phyloP scores from a whole-genome alignment of 1,139 yeast species.

The Nematodospora anomalae region DNA sequence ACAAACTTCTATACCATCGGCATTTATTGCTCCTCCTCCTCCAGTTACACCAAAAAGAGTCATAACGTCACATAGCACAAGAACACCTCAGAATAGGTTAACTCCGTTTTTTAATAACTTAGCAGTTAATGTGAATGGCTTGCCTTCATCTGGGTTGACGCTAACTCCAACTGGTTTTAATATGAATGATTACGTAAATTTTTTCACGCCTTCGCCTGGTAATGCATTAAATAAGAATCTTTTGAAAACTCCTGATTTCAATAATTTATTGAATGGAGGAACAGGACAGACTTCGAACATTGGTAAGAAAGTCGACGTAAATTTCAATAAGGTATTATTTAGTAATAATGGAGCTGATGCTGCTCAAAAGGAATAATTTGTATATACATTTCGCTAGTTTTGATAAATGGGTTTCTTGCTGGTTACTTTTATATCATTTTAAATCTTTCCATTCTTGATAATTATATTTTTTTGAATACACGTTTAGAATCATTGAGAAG shows the following conservation, averaged over 20 bases:
- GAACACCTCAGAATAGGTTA: slow-evolving; percentile 46
- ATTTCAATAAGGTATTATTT: slow-evolving; percentile 41
- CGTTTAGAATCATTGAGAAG: too few relatives aligned
- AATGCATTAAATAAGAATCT: slow-evolving; percentile 33
- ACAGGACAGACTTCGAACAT: slow-evolving; percentile 13
- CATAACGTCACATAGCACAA: slow-evolving; percentile 19
- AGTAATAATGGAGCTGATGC: slow-evolving; percentile 11
- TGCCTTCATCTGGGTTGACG: slow-evolving; percentile 47
- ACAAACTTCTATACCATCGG: slow-evolving; percentile 10
- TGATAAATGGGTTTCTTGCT: too few relatives aligned
- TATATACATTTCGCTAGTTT: too few relatives aligned
- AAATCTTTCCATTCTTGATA: not conserved
- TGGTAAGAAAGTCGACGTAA: slow-evolving; percentile 36
- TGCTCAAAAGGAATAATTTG: slow-evolving; percentile 3
- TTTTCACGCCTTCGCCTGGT: slow-evolving; percentile 74
- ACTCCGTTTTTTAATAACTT: slow-evolving; percentile 42
- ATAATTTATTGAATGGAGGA: slow-evolving; percentile 26
- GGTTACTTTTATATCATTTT: too few relatives aligned
- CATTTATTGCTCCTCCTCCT: slow-evolving; percentile 44
- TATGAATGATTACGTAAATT: slow-evolving; percentile 78
- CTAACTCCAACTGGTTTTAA: slow-evolving; percentile 73
- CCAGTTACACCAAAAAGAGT: slow-evolving; percentile 48
- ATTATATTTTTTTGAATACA: too few relatives aligned
- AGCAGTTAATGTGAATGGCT: slow-evolving; percentile 22
- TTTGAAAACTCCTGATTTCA: slow-evolving; percentile 46